Percentiles rank a stretch among this genome's conserved stretches.
Conservation (phyloP, 139 green algal genomes). For the Parachlorella kessleri region DNA sequence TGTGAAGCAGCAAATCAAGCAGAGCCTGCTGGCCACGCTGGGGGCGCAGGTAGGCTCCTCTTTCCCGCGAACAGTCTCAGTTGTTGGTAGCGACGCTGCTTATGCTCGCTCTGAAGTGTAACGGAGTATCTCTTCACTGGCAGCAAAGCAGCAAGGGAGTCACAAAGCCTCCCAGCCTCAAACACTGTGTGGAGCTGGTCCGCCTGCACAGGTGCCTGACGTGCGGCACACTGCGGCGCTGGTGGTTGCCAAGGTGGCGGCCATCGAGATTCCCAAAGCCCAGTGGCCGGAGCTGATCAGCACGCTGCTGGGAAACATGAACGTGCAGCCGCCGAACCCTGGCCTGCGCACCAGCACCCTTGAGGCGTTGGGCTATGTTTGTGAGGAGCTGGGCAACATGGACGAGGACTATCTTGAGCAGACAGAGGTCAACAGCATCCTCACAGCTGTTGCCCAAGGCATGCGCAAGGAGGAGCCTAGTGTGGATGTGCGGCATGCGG, state of each 20-base stretch:
- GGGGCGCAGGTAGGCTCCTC: conserved; percentile 49
- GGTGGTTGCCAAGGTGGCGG: conserved; percentile 93
- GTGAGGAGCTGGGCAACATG: conserved; percentile 89
- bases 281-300: conserved; percentile 89
- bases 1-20: conserved; percentile 80
- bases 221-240: conserved; percentile 80
- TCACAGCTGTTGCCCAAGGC: conserved; percentile 92
- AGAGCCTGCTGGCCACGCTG: conserved; percentile 75
- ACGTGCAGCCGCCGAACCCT: conserved; percentile 6
- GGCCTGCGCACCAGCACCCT: conserved; percentile 85
- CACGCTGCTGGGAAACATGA: conserved; percentile 65
- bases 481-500: conserved; percentile 82
- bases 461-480: conserved; percentile 87
- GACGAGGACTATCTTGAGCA: conserved; percentile 84
- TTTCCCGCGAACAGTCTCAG: too few species aligned
- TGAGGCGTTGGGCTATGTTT: conserved; percentile 93
- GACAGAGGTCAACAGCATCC: conserved; percentile 89
- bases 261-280: conserved; percentile 85
- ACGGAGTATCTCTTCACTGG: too few species aligned
- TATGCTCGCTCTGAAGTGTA: too few species aligned
- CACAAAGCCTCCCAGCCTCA: too few species aligned
- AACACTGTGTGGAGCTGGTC: too few species aligned
- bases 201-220: conserved; percentile 46
- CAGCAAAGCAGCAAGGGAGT: too few species aligned
- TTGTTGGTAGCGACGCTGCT: too few species aligned